Evolutionary conservation across 2,329 filamentous ascomycete species (phyloP), one percentile per base, ranked within the genome.

Genomic region (Mycosphaerella sp.): DNA sequence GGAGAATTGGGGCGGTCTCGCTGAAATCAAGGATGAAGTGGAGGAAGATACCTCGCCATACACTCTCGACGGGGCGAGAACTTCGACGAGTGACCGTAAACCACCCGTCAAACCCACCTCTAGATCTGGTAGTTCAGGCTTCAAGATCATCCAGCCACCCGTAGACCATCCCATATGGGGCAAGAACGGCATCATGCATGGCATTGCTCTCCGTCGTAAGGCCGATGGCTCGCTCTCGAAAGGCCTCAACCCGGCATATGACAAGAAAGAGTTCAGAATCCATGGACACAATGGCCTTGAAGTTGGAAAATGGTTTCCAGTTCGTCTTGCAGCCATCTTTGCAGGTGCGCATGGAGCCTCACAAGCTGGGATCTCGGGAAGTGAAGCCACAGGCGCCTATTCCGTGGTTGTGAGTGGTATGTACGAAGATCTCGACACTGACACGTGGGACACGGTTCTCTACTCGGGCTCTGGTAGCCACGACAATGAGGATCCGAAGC

Each of bases 381-480:
- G 53, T 28, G 36, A 41, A 6, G 41, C 44, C 6, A 49, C 34
- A 1, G 61, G 61, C 6, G 62, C 62, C 6, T 64, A 60, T 27
- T 56, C 50, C 1, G 53, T 65, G 9, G 58, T 65, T 1, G 60
- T 63, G 0, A 53, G 56, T 4, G 62, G 61, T 3, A 14, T 41
- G 13, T 64, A 65, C 44, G 56, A 62, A 8, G 53, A 54, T 5
- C 52, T 64, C 2, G 62, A 65, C 21, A 41, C 47, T 9, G 62
- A 63, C 21, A 25, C 45, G 1, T 62, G 62, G n/a, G 49, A 60
- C 1, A 48, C 39, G 5, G 28, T 65, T 0, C 60, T 55, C 45
- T 65, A 65, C 40, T 63, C 61, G 4, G 62, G 60, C 21, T 58
- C 60, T 1, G 52, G 56, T 17, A 56, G 53, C 17, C 58, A 60